Evolutionary conservation across 176 grass and related monocot species (phyloP), one percentile per base, ranked within the genome.

Genomic region (Musa schizocarpa): DNA sequence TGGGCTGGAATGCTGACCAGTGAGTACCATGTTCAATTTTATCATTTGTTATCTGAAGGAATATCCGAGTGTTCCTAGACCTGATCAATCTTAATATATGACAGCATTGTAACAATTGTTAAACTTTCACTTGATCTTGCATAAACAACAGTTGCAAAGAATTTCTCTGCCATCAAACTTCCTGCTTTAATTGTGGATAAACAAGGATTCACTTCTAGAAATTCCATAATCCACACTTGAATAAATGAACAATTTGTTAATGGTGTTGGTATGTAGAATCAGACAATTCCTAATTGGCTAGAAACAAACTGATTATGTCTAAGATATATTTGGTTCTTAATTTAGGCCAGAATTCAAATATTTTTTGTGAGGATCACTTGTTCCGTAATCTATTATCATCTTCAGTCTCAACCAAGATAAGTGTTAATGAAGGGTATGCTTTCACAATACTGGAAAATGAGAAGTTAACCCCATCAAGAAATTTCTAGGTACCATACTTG

Each of bases 1-100:
- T 74, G 72, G 72, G 52, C 6, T 16, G 72, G 72, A 74, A 74
- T 74, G 72, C 8, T 74, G 14, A 74, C 72, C 24, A 74, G 72
- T 74, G 58, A 74, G 72, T 51, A 70, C 2, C 20, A 19, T 19
- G 43, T 21, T n/a, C 8, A 9, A 9, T 43, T 3, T 43, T 43
- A 4, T 4, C 19, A 50, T 50, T 69, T 19, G 5, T n/a, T 6
- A 48, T 51, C 21, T 25, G 57, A 20, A 61, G 57, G 17, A n/a
- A 0, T 61, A 20, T 59, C 57, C n/a, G 57, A 9, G 16, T 20
- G 57, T 61, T 43, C 57, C 17, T 8, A 61, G 57, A 17, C 17
- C 17, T 61, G 0, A 20, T 5, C 57, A 9, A 61, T 14, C n/a
- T 21, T 57, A 19, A 61, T 61, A 61, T 61, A 17, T 61, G 57